Evolutionary conservation across 2,329 filamentous ascomycete genomes (phyloP).

Genomic region (Epichloe scottii): DNA sequence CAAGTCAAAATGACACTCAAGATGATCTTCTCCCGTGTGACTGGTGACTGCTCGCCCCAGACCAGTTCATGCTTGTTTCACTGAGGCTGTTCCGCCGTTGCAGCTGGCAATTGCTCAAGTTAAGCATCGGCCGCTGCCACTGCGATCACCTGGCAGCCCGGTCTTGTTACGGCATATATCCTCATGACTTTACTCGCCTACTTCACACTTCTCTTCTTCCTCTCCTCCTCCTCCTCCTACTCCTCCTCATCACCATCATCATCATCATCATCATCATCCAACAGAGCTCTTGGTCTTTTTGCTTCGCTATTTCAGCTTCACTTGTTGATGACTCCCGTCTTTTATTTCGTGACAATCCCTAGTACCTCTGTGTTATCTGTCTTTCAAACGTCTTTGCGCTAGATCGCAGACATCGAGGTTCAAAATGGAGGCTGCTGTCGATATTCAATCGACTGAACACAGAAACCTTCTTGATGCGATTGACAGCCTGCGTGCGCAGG

Average conservation of each 20-base stretch:
- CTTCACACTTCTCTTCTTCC: neutral
- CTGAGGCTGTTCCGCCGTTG: neutral
- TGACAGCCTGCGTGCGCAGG: slow-evolving; percentile 5
- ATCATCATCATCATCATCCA: neutral
- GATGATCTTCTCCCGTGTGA: neutral
- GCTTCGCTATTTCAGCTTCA: neutral
- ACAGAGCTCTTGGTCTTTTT: neutral
- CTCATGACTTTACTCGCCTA: neutral
- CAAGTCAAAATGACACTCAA: neutral
- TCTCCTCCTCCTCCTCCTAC: neutral
- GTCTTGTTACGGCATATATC: neutral
- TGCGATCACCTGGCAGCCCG: neutral
- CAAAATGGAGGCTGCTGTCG: neutral
- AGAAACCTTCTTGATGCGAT: slow-evolving; percentile 8
- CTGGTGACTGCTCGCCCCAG: neutral
- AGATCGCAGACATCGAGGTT: neutral
- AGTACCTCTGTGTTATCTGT: neutral
- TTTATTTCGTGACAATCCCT: neutral
- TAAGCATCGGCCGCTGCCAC: neutral
- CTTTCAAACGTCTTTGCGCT: neutral
- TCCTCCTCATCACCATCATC: neutral
- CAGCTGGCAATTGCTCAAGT: neutral
- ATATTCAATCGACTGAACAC: slow-evolving; percentile 4
- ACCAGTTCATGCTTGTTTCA: neutral
- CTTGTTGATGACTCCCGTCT: neutral